Evolutionary conservation across 2,329 filamentous ascomycete species (phyloP).

Genomic region (Ophiostoma pallidulum): DNA sequence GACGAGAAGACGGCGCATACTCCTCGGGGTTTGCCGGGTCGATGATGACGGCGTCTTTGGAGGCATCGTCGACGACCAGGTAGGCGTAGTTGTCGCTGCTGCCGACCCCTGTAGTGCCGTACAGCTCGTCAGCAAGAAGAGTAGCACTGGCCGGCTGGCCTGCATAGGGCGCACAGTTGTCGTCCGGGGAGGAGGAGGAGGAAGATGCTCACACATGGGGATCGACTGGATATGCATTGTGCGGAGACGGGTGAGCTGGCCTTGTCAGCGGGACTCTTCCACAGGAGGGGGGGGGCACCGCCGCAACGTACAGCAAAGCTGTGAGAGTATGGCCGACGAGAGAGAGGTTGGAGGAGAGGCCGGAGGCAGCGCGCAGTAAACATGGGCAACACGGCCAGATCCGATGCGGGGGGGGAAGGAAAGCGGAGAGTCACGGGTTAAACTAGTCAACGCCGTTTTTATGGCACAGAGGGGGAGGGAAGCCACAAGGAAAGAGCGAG

Average conservation of each 20-base stretch:
- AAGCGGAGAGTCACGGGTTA: too few species aligned
- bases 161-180: not conserved
- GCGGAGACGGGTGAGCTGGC: conserved; percentile 29
- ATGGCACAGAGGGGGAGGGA: too few species aligned
- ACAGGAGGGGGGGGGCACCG: not conserved
- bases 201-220: conserved; percentile 67
- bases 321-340: not conserved
- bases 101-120: conserved; percentile 73
- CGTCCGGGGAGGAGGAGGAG: not conserved
- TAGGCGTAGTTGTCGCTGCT: conserved; percentile 79
- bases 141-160: too few species aligned
- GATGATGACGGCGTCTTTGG: conserved; percentile 67
- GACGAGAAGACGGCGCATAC: too few species aligned
- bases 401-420: too few species aligned
- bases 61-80: conserved; percentile 67
- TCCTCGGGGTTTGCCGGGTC: conserved; percentile 72
- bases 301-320: not conserved
- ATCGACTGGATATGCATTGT: conserved; percentile 81
- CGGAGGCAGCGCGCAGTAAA: conserved; percentile 2
- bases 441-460: too few species aligned
- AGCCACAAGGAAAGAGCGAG: too few species aligned
- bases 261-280: conserved; percentile 12
- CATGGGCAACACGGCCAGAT: too few species aligned
- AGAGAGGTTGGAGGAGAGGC: not conserved
- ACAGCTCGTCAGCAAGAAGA: too few species aligned